Conservation (phyloP, 257 asterid genomes). For the Penstemon davidsonii region DNA sequence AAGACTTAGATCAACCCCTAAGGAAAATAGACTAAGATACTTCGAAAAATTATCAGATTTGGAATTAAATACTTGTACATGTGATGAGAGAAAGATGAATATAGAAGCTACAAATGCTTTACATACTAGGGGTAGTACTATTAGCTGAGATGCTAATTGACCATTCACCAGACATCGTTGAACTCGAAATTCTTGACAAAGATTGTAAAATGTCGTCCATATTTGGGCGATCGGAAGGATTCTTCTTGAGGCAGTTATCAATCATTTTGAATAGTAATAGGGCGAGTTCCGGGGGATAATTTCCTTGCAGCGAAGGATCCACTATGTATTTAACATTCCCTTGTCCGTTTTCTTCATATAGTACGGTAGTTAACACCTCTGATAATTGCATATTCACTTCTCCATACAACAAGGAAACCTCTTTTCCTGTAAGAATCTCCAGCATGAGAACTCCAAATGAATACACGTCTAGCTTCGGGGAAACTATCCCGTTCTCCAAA, state of each 20-base stretch:
- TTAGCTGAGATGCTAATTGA: not conserved
- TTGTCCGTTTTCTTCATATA: constrained; percentile 39
- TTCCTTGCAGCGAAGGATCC: constrained; percentile 59
- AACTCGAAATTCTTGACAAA: constrained; percentile 50
- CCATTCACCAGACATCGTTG: constrained; percentile 14
- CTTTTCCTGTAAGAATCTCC: constrained; percentile 82
- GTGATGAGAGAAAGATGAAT: too few species aligned
- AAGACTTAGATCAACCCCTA: too few species aligned
- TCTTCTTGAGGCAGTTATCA: constrained; percentile 58
- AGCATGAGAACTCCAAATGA: constrained; percentile 78
- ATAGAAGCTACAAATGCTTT: not conserved
- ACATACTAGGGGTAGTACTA: constrained; percentile 24
- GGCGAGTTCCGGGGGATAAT: constrained; percentile 56
- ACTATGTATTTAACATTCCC: constrained; percentile 42
- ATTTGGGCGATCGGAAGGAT: constrained; percentile 63
- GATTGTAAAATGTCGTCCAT: constrained; percentile 70
- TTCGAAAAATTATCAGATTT: too few species aligned
- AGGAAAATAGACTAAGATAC: too few species aligned
- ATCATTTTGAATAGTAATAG: constrained; percentile 47
- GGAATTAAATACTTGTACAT: too few species aligned
- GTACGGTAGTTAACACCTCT: constrained; percentile 40
- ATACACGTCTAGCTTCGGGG: constrained; percentile 81
- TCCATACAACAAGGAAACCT: constrained; percentile 41
- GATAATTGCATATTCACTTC: constrained; percentile 34
- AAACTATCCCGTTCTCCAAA: constrained; percentile 77